Conservation (phyloP, 208 protist genomes). For the Trypanosoma congolense region DNA sequence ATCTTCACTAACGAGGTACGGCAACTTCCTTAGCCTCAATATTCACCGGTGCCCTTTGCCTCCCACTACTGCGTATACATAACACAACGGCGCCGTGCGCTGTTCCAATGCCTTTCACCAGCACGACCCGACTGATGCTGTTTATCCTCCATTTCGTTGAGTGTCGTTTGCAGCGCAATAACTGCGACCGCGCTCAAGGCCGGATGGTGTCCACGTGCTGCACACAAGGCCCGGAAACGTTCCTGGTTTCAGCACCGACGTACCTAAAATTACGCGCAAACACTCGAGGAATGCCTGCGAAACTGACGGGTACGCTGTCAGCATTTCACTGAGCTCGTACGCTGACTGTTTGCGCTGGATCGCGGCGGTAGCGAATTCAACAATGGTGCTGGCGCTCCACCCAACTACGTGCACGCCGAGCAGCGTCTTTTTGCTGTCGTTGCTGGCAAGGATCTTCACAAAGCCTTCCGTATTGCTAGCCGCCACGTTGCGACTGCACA, state of each 20-base stretch:
- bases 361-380: conserved; percentile 61
- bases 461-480: conserved; percentile 62
- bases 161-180: conserved; percentile 17
- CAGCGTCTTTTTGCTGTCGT: conserved; percentile 47
- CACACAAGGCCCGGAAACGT: conserved; percentile 39
- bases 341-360: conserved; percentile 54
- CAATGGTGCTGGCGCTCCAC: conserved; percentile 57
- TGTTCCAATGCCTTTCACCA: no score
- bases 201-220: conserved; percentile 52
- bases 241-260: conserved; percentile 46
- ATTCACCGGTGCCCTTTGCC: no score
- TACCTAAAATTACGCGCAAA: conserved; percentile 58
- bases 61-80: no score
- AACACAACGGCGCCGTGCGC: no score
- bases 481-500: conserved; percentile 68
- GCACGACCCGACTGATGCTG: no score
- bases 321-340: conserved; percentile 53
- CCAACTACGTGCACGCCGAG: conserved; percentile 67
- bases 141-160: background rate
- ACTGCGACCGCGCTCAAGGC: conserved; percentile 39
- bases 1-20: no score
- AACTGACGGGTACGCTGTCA: conserved; percentile 76
- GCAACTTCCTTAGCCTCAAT: no score
- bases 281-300: conserved; percentile 84
- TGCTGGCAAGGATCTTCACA: conserved; percentile 73